These are phyloP conservation scores for Pythium apleroticum DNA, from an alignment of 352 stramenopile species.

Conservation along the genomic window DNA sequence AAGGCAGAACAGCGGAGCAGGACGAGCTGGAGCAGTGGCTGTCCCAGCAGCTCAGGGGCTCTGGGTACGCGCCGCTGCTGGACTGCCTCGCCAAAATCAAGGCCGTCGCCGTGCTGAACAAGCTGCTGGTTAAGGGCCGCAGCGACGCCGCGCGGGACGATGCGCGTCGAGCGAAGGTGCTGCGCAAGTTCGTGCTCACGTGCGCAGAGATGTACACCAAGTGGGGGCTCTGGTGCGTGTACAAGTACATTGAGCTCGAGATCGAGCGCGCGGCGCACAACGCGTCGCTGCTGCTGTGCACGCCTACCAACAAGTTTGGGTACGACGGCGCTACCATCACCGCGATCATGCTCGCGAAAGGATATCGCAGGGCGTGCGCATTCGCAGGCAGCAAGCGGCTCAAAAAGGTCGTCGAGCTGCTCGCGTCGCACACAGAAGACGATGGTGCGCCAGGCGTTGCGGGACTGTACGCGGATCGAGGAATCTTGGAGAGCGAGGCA, in stretches of 20 bases:
- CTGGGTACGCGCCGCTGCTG: slow-evolving; percentile 35
- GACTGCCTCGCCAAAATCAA: slow-evolving; percentile 52
- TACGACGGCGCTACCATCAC: slow-evolving; percentile 53
- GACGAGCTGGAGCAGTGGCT: slow-evolving; percentile 27
- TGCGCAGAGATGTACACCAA: slow-evolving; percentile 61
- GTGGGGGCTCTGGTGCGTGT: slow-evolving; percentile 76
- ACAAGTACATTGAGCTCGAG: slow-evolving; percentile 71
- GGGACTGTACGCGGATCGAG: slow-evolving; percentile 22
- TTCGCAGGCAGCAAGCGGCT: slow-evolving; percentile 61
- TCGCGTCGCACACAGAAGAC: slow-evolving; percentile 23
- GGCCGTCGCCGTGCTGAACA: slow-evolving; percentile 18
- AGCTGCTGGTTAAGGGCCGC: slow-evolving; percentile 20
- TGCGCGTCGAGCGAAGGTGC: slow-evolving; percentile 43
- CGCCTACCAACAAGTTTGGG: slow-evolving; percentile 59
- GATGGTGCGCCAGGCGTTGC: slow-evolving; percentile 3
- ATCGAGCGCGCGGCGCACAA: slow-evolving; percentile 58
- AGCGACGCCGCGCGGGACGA: slow-evolving; percentile 28
- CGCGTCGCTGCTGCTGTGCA: slow-evolving; percentile 47
- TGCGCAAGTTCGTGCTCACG: slow-evolving; percentile 55
- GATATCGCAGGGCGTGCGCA: slow-evolving; percentile 30
- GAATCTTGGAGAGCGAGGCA: slow-evolving; percentile 2
- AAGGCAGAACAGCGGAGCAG: neutral
- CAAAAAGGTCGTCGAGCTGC: slow-evolving; percentile 53
- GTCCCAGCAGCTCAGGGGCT: neutral
- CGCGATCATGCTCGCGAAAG: slow-evolving; percentile 42